Evolutionary conservation across 2,329 filamentous ascomycete genomes (phyloP), one percentile per base, ranked within the genome.

Genomic region (Seiridium cupressi): DNA sequence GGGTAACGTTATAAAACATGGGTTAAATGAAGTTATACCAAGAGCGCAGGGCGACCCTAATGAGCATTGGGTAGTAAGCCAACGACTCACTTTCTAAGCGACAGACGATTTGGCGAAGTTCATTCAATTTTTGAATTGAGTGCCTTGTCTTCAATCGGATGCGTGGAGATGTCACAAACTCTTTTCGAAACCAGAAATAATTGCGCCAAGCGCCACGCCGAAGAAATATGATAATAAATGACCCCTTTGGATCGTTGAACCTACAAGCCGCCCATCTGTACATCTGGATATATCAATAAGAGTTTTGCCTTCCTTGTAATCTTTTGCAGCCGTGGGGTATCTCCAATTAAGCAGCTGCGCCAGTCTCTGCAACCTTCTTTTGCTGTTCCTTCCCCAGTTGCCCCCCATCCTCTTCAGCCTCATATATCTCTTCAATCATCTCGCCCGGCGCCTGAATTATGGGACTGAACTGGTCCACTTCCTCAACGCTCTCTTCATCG

Each of bases 391-490:
- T 8, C 36, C 44, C 34, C 5, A 5, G 7, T n/a, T 18, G 36
- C 10, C 8, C 38, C 36, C 4, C 26, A 38, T 63, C 66, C n/a
- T 34, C 61, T 36, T 64, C 68, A 7, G 42, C 65, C 59, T 73
- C 72, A 42, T 70, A 73, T 18, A 73, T 72, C 55, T 73, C 72
- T 56, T 73, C 71, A 18, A 73, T 63, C 57, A 61, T 70, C 62
- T 73, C 70, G 8, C 72, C 72, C 3, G 72, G 70, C 4, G 55
- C 55, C 9, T 63, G 65, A 7, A 68, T 57, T 38, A 73, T 65
- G 11, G 72, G 72, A 55, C 71, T 72, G 61, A 73, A 73, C n/a
- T 72, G 68, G 0, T 73, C 72, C 13, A 73, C 72, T 55, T 73
- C 72, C 49, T 64, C 75, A 62, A 68, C 63, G 7, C 72, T 72